These are phyloP conservation scores for Teratosphaeria viscida DNA, from an alignment of 2,329 filamentous ascomycete genomes.

Conservation along the genomic window DNA sequence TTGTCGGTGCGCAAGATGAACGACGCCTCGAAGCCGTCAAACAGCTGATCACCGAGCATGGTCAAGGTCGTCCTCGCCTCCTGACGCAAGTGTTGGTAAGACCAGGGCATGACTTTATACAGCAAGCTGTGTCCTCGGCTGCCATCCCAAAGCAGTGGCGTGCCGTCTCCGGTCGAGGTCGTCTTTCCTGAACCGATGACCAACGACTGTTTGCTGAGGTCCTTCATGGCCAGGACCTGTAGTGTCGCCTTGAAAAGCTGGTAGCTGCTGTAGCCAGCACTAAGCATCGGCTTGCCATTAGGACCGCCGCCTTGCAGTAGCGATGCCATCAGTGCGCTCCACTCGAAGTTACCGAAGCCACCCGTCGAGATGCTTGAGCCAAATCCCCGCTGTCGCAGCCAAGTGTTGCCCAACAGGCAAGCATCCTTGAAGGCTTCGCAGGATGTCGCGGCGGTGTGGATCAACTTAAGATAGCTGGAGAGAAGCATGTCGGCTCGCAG, in stretches of 20 bases:
- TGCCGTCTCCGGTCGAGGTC: conserved; percentile 32
- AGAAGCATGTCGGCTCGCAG: conserved; percentile 68
- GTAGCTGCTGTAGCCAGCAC: conserved; percentile 73
- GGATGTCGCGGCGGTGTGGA: conserved; percentile 58
- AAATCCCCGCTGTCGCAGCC: conserved; percentile 83
- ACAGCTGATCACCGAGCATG: conserved; percentile 61
- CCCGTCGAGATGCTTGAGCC: conserved; percentile 57
- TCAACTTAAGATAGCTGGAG: conserved; percentile 61
- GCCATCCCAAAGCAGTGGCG: conserved; percentile 70
- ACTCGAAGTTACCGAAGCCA: conserved; percentile 90
- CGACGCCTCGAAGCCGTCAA: conserved; percentile 72
- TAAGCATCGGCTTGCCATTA: conserved; percentile 61
- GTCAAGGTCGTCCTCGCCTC: conserved; percentile 66
- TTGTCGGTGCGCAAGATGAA: conserved; percentile 59
- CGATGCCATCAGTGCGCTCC: conserved; percentile 68
- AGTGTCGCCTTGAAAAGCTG: conserved; percentile 90
- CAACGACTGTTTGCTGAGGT: conserved; percentile 55
- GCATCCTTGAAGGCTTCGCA: conserved; percentile 70
- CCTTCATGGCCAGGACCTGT: conserved; percentile 70
- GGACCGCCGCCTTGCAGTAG: conserved; percentile 68
- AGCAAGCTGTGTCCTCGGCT: conserved; percentile 66
- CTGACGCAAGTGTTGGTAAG: conserved; percentile 60
- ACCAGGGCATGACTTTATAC: conserved; percentile 85
- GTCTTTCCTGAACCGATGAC: conserved; percentile 32
- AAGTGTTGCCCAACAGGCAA: conserved; percentile 74